These are phyloP conservation scores for Paramecium primaurelia DNA, from an alignment of 73 alveolate species.

Conservation along the genomic window DNA sequence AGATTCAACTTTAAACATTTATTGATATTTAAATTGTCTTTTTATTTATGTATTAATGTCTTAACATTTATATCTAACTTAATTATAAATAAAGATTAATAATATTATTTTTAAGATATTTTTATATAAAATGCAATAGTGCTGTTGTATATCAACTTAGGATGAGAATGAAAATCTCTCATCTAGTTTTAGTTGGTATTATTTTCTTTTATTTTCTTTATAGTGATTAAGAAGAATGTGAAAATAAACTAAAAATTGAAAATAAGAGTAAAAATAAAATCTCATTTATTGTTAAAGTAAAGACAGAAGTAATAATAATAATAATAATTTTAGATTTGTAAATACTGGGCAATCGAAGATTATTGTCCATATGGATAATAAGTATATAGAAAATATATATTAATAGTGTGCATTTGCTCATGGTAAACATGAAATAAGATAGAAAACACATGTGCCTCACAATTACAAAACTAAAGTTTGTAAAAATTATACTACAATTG, in stretches of 20 bases:
- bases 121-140: not conserved
- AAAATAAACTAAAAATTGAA: not conserved
- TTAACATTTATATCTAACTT: not conserved
- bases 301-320: not conserved
- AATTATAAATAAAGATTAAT: not conserved
- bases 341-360: slow-evolving; percentile 12
- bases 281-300: not conserved
- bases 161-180: not conserved
- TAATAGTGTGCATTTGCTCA: slow-evolving; percentile 62
- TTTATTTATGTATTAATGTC: not conserved
- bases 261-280: not conserved
- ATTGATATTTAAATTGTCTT: too few species aligned
- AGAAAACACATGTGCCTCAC: slow-evolving; percentile 49
- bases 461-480: slow-evolving; percentile 47
- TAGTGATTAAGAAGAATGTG: not conserved
- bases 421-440: slow-evolving; percentile 56
- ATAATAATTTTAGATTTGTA: not conserved
- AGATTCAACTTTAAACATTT: not conserved
- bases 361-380: slow-evolving; percentile 37
- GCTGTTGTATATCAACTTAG: not conserved
- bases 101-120: slow-evolving; percentile 5
- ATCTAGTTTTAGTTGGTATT: not conserved
- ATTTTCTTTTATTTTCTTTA: not conserved
- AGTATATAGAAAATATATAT: not conserved
- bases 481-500: slow-evolving; percentile 21